phyloP scores from a whole-genome alignment of 2,329 filamentous ascomycete species.

The Colletotrichum theobromicola region DNA sequence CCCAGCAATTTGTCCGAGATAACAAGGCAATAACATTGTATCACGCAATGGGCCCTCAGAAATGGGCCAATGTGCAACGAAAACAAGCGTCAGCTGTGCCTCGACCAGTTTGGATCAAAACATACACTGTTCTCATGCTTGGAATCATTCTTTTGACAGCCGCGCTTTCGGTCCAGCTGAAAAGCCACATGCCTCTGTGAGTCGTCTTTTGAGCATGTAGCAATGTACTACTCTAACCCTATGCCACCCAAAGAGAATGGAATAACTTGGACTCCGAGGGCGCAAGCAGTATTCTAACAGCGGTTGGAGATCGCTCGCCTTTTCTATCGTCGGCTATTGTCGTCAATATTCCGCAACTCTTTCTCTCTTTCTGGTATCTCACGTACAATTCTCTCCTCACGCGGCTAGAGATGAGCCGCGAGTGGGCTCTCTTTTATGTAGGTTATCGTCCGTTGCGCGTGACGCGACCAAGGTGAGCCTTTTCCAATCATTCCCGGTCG shows the following conservation, averaged over 20 bases:
- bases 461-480: background rate
- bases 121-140: background rate
- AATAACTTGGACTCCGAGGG: background rate
- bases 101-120: background rate
- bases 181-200: background rate
- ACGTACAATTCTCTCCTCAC: background rate
- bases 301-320: accelerated
- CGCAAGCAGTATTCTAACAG: background rate
- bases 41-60: background rate
- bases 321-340: background rate
- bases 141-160: accelerated
- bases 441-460: background rate
- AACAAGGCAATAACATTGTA: too few relatives aligned
- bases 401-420: background rate
- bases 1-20: too few relatives aligned
- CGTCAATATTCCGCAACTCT: background rate
- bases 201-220: too few relatives aligned
- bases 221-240: too few relatives aligned
- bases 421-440: accelerated
- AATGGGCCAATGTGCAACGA: background rate
- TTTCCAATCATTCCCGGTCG: background rate
- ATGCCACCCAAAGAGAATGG: background rate
- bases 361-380: background rate
- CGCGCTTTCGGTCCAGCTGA: background rate
- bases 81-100: background rate